Base-by-base conservation (phyloP, 495 filamentous ascomycete genomes). In the Penicillium canescens region DNA sequence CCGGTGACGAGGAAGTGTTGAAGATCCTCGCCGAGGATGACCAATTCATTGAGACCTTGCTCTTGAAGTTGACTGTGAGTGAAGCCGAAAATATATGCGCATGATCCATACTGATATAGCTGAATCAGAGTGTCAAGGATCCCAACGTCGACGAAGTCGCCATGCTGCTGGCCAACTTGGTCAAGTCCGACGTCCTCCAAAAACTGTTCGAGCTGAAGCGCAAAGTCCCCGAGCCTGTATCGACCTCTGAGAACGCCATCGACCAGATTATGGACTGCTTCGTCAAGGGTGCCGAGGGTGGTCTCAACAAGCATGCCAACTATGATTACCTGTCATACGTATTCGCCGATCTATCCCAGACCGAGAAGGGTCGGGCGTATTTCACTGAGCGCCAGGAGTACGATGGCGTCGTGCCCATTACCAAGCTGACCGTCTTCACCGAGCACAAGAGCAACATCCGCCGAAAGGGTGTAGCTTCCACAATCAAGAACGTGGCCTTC, bases 231-330 rank as follows among this genome's bases (percentile, higher is more conserved):
- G 78, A 78, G 13, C 77, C 82, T 21, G 74, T 87, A 18, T 92
- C 92, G 3, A 77, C 65, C 5, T 87, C 88, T 4, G 77, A 85
- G 28, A 75, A 83, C 38, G 88, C 87, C 11, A 83, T 97, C 45
- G 90, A 96, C 66, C 95, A 98, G 65, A 74, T 98, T 16, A 86
- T 98, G 61, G 94, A 96, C 67, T 87, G 93, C 62, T 98, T 98
- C 65, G 95, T 98, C 50, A 92, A 91, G 71, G 92, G 92, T 11
- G 84, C 88, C 3, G 86, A 89, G 50, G 87, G 86, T 1, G 72
- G 75, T 3, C 89, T 92, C 63, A 98, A 98, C 74, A 86, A 89
- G 60, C 51, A 87, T n/a, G 91, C 92, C 57, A 82, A 89, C 66
- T 98, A 82, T 67, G 92, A 98, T 70, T 96, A 96, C 67, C 79